Conservation (phyloP, 2,329 filamentous ascomycete species). For the Monascus ruber region DNA sequence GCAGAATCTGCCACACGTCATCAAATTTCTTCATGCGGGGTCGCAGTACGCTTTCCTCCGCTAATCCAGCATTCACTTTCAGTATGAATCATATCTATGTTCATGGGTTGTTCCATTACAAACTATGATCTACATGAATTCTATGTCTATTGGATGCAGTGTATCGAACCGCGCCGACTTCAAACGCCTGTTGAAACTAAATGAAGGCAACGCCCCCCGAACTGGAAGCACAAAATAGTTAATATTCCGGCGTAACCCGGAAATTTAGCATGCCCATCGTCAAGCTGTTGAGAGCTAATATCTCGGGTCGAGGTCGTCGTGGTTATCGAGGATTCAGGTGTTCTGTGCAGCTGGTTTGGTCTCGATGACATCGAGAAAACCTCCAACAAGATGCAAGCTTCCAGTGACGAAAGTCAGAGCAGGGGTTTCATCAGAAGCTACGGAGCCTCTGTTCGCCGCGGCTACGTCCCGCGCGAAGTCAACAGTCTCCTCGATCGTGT, state of each 20-base stretch:
- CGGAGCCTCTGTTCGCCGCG: slow-evolving; percentile 17
- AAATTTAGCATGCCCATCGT: neutral
- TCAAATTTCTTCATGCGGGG: too few relatives aligned
- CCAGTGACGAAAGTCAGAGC: slow-evolving; percentile 65
- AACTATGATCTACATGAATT: neutral
- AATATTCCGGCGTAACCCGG: neutral
- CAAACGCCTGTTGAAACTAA: slow-evolving; percentile 17
- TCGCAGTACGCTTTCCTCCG: too few relatives aligned
- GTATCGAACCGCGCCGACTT: neutral
- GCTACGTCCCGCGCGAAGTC: slow-evolving; percentile 40
- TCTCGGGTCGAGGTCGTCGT: neutral
- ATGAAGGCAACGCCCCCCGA: slow-evolving; percentile 10
- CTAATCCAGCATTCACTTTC: too few relatives aligned
- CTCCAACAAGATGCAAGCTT: slow-evolving; percentile 74
- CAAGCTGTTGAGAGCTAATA: slow-evolving; percentile 11
- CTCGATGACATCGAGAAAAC: slow-evolving; percentile 62
- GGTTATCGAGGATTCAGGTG: neutral
- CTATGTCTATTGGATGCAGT: neutral
- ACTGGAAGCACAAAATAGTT: slow-evolving; percentile 9
- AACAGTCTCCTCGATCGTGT: slow-evolving; percentile 61
- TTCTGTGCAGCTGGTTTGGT: slow-evolving; percentile 18
- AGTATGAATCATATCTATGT: too few relatives aligned
- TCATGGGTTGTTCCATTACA: too few relatives aligned
- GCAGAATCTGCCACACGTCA: too few relatives aligned
- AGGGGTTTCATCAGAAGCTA: slow-evolving; percentile 26